Evolutionary conservation across 2,329 filamentous ascomycete genomes (phyloP).

Genomic region (Ascochyta lentis): DNA sequence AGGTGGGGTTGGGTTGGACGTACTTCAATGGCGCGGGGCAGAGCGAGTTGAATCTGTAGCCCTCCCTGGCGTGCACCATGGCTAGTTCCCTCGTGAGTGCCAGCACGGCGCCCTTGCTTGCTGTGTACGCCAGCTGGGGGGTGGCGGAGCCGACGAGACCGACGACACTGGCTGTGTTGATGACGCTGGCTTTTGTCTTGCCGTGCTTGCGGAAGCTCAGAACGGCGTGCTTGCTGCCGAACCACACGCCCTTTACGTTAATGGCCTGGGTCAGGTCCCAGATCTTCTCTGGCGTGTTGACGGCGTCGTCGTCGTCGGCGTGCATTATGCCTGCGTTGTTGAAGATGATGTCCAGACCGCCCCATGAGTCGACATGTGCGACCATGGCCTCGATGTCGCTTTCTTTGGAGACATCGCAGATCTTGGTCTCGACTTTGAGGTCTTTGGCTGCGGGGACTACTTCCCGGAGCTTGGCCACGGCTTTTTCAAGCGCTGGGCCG

Average conservation of each 20-base stretch:
- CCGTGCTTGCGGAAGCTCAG: slow-evolving; percentile 78
- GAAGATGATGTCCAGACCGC: slow-evolving; percentile 90
- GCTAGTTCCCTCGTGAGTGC: slow-evolving; percentile 89
- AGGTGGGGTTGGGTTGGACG: slow-evolving; percentile 17
- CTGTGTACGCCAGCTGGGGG: slow-evolving; percentile 90
- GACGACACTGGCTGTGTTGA: slow-evolving; percentile 92
- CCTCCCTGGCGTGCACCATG: slow-evolving; percentile 89
- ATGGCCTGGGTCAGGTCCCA: slow-evolving; percentile 94
- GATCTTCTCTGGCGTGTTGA: slow-evolving; percentile 85
- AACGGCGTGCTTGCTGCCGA: slow-evolving; percentile 89
- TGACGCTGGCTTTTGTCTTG: slow-evolving; percentile 81
- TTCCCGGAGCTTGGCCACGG: slow-evolving; percentile 75
- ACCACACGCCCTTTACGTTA: slow-evolving; percentile 99
- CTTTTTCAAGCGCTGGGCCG: slow-evolving; percentile 76
- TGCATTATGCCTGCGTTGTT: slow-evolving; percentile 99
- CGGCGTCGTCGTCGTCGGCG: slow-evolving; percentile 68
- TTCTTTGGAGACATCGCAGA: slow-evolving; percentile 87
- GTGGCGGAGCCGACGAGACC: slow-evolving; percentile 86
- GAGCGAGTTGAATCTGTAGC: slow-evolving; percentile 87
- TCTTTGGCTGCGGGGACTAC: slow-evolving; percentile 64
- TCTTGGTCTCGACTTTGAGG: slow-evolving; percentile 65
- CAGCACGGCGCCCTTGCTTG: slow-evolving; percentile 90
- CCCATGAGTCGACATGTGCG: slow-evolving; percentile 79
- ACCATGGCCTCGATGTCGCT: slow-evolving; percentile 76
- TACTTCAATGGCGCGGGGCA: slow-evolving; percentile 89